These are phyloP conservation scores for Hanseniaspora lindneri DNA, from an alignment of 805 yeast genomes.

Conservation along the genomic window DNA sequence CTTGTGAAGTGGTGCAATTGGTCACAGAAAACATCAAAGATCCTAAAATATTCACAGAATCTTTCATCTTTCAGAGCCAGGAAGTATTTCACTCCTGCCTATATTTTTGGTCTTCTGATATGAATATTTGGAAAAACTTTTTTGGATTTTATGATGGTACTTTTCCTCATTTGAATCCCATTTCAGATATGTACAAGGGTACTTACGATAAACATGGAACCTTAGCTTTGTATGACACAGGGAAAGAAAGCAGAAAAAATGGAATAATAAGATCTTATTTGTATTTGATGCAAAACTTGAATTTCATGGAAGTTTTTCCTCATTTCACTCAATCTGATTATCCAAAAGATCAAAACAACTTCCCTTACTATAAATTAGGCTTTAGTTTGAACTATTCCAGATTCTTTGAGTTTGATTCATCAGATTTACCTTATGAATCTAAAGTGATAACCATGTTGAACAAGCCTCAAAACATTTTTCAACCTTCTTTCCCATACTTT, in stretches of 20 bases:
- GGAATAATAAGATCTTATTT: constrained; percentile 9
- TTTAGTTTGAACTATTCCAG: neutral
- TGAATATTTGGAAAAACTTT: constrained; percentile 12
- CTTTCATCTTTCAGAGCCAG: constrained; percentile 2
- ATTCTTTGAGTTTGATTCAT: neutral
- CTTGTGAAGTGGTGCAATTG: constrained; percentile 1
- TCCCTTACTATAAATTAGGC: neutral
- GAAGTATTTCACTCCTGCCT: constrained; percentile 5
- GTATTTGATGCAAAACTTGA: constrained; percentile 5
- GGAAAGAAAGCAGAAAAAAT: constrained; percentile 8
- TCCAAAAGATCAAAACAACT: neutral
- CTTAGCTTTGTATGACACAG: constrained; percentile 13
- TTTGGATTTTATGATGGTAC: constrained; percentile 14
- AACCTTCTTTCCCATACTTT: constrained; percentile 6
- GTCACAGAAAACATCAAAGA: neutral
- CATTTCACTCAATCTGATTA: neutral
- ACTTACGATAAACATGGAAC: neutral
- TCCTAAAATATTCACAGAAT: neutral
- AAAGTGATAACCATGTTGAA: neutral
- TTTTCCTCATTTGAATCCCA: constrained; percentile 2
- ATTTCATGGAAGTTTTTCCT: constrained; percentile 5
- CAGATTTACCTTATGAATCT: constrained; percentile 10
- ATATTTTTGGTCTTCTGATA: constrained; percentile 13
- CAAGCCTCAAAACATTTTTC: constrained; percentile 1
- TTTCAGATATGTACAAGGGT: neutral